Percentiles rank a stretch among this genome's conserved stretches.
Conservation (phyloP, 1,284 basidiomycete genomes). For the Austroboletus rostrupii region DNA sequence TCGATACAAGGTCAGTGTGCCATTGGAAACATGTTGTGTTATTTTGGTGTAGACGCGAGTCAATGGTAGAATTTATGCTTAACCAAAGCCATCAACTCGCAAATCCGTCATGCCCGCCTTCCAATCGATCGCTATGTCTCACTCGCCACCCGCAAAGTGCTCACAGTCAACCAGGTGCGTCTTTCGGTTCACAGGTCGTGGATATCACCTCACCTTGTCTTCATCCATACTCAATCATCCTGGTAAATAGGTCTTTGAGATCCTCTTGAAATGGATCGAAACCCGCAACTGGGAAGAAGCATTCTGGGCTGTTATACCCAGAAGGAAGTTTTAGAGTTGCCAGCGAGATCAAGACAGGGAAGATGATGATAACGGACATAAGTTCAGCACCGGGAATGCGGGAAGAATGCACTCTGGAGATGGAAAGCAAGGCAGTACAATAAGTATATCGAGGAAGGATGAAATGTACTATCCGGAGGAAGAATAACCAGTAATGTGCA, state of each 20-base stretch:
- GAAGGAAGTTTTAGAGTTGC: conserved; percentile 67
- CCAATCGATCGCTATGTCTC: conserved; percentile 89
- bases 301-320: conserved; percentile 82
- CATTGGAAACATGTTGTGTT: not conserved
- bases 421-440: not conserved
- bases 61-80: conserved; percentile 75
- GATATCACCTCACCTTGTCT: not conserved
- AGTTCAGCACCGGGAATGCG: not conserved
- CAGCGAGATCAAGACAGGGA: conserved; percentile 1
- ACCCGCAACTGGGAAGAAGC: conserved; percentile 80
- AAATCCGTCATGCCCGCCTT: conserved; percentile 82
- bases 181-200: not conserved
- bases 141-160: conserved; percentile 86
- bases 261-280: conserved; percentile 87
- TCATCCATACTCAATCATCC: not conserved
- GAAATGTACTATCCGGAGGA: not conserved
- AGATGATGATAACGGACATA: not conserved
- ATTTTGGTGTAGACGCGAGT: not conserved
- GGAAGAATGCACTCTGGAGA: not conserved
- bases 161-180: conserved; percentile 88
- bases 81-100: conserved; percentile 75
- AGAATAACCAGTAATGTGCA: no score
- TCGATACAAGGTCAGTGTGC: conserved; percentile 73
- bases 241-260: conserved; percentile 68
- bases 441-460: not conserved